A percentile compares a stretch with the other conserved stretches of the same genome.
Conservation (phyloP, 2,329 filamentous ascomycete species). For the Colletotrichum acutatum region DNA sequence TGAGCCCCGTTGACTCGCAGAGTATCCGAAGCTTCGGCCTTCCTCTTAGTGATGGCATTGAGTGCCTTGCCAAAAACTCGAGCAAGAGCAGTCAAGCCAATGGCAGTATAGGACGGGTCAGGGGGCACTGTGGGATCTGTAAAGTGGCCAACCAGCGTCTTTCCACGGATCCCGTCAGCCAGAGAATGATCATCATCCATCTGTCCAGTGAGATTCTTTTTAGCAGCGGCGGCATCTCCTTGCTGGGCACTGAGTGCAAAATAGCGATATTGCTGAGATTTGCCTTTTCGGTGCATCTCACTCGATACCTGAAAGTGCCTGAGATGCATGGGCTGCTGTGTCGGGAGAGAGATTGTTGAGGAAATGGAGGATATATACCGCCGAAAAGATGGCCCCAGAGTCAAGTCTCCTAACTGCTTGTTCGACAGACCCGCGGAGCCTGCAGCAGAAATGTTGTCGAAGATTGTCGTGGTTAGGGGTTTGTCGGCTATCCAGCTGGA, state of each 20-base stretch:
- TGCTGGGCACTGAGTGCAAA: neutral
- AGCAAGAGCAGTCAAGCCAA: constrained; percentile 22
- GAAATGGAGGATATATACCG: constrained; percentile 48
- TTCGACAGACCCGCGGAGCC: constrained; percentile 46
- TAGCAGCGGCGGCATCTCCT: too few relatives aligned
- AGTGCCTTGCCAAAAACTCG: constrained; percentile 15
- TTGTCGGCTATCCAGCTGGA: constrained; percentile 46
- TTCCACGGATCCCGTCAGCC: too few relatives aligned
- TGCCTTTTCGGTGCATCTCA: constrained; percentile 33
- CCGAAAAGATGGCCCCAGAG: constrained; percentile 44
- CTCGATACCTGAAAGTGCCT: constrained; percentile 33
- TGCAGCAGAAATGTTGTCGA: constrained; percentile 47
- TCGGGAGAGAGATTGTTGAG: constrained; percentile 41
- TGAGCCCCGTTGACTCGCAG: neutral
- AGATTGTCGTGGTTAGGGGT: constrained; percentile 44
- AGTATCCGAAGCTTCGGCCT: neutral
- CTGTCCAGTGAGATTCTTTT: neutral
- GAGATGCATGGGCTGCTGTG: constrained; percentile 31
- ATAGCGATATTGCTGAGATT: constrained; percentile 33
- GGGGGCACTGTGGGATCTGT: neutral
- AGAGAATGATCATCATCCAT: neutral
- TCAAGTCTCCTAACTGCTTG: constrained; percentile 43
- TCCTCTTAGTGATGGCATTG: constrained; percentile 20
- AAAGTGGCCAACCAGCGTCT: neutral
- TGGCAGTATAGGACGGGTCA: neutral